phyloP scores from a whole-genome alignment of 2,329 filamentous ascomycete species.

The Lachnellula willkommii region DNA sequence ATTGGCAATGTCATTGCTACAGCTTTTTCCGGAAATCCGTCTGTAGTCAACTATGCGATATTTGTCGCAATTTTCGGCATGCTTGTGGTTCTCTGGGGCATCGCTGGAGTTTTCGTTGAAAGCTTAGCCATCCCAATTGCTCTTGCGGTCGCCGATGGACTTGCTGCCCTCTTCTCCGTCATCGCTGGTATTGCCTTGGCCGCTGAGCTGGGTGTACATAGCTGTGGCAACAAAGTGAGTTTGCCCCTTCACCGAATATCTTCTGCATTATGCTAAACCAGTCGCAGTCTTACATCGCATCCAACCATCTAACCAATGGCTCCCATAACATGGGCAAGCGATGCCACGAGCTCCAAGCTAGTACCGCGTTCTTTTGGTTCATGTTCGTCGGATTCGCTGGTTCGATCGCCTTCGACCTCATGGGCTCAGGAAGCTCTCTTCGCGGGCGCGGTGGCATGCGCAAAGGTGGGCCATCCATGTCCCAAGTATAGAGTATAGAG shows the following conservation, averaged over 20 bases:
- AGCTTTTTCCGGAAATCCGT: conserved; percentile 56
- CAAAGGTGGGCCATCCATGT: conserved; percentile 45
- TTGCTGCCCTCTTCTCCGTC: conserved; percentile 61
- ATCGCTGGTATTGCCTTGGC: conserved; percentile 66
- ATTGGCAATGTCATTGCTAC: conserved; percentile 38
- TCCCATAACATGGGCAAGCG: conserved; percentile 55
- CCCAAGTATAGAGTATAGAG: conserved; percentile 51
- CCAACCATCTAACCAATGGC: conserved; percentile 55
- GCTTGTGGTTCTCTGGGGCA: conserved; percentile 59
- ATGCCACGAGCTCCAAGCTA: conserved; percentile 71
- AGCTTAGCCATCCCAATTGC: conserved; percentile 45
- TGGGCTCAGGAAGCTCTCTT: conserved; percentile 8
- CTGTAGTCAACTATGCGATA: conserved; percentile 55
- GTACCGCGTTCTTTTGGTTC: conserved; percentile 74
- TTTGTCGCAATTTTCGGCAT: conserved; percentile 64
- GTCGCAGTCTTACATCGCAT: conserved; percentile 34
- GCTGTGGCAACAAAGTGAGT: conserved; percentile 58
- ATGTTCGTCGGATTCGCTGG: conserved; percentile 59
- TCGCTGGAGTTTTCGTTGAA: conserved; percentile 51
- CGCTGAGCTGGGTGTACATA: conserved; percentile 61
- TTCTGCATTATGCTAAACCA: not conserved
- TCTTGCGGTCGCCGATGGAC: conserved; percentile 50
- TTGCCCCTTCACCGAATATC: not conserved
- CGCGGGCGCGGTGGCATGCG: conserved; percentile 34
- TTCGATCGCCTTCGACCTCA: conserved; percentile 44